Conservation (phyloP, 1,139 yeast species). For the Meyerozyma sp. region DNA sequence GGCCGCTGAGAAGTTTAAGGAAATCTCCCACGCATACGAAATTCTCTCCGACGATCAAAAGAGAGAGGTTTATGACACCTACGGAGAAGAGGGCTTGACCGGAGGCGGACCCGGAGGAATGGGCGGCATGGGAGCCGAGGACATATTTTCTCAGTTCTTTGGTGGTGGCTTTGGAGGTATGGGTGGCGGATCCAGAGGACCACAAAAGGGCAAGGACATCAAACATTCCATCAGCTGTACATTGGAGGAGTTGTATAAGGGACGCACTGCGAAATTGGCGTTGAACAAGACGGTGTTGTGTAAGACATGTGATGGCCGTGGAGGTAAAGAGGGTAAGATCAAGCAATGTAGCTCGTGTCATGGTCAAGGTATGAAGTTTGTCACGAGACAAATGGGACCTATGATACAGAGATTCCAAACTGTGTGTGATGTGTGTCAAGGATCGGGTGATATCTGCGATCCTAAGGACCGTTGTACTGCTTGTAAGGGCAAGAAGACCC, state of each 20-base stretch:
- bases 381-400: slow-evolving; percentile 98
- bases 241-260: slow-evolving; percentile 90
- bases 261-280: slow-evolving; percentile 91
- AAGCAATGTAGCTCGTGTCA: slow-evolving; percentile 80
- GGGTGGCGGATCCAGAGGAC: slow-evolving; percentile 72
- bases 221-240: slow-evolving; percentile 83
- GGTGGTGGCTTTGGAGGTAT: slow-evolving; percentile 63
- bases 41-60: slow-evolving; percentile 80
- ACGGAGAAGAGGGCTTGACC: slow-evolving; percentile 87
- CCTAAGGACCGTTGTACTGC: slow-evolving; percentile 83
- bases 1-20: slow-evolving; percentile 96
- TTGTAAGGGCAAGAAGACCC: slow-evolving; percentile 88
- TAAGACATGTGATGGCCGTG: slow-evolving; percentile 86
- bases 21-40: slow-evolving; percentile 87
- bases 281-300: slow-evolving; percentile 89
- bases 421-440: slow-evolving; percentile 87
- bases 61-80: slow-evolving; percentile 83
- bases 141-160: slow-evolving; percentile 89
- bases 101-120: slow-evolving; percentile 71
- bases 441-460: slow-evolving; percentile 86
- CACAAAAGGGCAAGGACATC: slow-evolving; percentile 84
- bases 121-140: slow-evolving; percentile 81
- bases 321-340: slow-evolving; percentile 91
- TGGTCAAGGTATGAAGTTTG: slow-evolving; percentile 89
- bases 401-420: slow-evolving; percentile 98